Base-by-base conservation (phyloP, 2,329 filamentous ascomycete genomes). In the Thielaviopsis populi region DNA sequence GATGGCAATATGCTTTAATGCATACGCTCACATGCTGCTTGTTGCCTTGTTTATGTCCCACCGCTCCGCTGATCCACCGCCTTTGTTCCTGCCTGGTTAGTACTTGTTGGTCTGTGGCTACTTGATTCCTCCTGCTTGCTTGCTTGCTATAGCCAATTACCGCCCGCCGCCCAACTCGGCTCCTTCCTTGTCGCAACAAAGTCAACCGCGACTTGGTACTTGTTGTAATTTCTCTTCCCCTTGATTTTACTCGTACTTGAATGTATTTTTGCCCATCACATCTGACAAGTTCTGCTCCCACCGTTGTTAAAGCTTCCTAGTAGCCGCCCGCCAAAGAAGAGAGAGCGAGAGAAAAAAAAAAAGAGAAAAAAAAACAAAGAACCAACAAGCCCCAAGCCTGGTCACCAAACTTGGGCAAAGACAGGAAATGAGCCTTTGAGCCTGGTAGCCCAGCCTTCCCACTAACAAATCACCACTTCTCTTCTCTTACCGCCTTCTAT, bases 401-500 rank as follows among this genome's bases (percentile, higher is more conserved):
- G 46, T 50, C 13, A 22, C 22, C 7, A 50, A 50, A 37, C 33
- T 37, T 37, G 33, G 7, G 7, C 33, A 37, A 37, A 37, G 33
- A 37, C 33, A 37, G 33, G 46, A 50, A 50, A 50, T 50, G 22
- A 50, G 46, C 46, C 46, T 50, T 11, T 50, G 46, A 10, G 46
- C 46, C 46, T 24, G 24, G 24, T 27, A 50, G 15, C 46, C 59
- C 59, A 61, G 59, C 59, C 40, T 41, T 61, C 59, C 40, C 59
- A 61, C 59, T 46, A 61, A 46, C 59, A 61, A 61, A 61, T 27
- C 42, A 46, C 41, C 40, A 61, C 37, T 56, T 33, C 30, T 56
- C 17, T 56, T 37, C 15, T 37, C 43, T 61, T 61, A 61, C 59
- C 41, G 59, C 59, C 19, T 61, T 46, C 53, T 56, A 37, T 37